Evolutionary conservation across 2,329 filamentous ascomycete genomes (phyloP).

Genomic region (Curvularia hawaiiensis): DNA sequence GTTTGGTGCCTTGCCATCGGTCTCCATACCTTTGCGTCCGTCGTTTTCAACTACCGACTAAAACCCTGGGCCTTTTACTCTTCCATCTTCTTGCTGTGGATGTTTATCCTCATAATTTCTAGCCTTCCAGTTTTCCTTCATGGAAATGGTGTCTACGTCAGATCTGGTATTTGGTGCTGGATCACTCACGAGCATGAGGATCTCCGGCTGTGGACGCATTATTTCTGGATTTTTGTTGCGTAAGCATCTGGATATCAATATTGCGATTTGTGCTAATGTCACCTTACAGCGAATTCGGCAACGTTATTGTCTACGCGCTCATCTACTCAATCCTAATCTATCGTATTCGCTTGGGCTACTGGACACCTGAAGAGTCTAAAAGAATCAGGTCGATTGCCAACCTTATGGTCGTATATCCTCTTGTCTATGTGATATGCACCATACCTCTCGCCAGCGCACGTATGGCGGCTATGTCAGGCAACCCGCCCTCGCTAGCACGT

Average conservation of each 20-base stretch:
- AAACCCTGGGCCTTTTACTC: slow-evolving; percentile 58
- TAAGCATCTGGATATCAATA: slow-evolving; percentile 7
- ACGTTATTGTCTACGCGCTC: slow-evolving; percentile 56
- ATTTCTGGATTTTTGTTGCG: slow-evolving; percentile 67
- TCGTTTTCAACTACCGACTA: slow-evolving; percentile 62
- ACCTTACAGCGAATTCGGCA: slow-evolving; percentile 52
- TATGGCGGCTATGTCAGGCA: slow-evolving; percentile 65
- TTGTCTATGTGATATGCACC: slow-evolving; percentile 73
- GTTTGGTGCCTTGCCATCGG: slow-evolving; percentile 71
- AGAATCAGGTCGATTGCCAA: slow-evolving; percentile 52
- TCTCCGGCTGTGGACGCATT: slow-evolving; percentile 66
- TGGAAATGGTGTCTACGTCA: slow-evolving; percentile 60
- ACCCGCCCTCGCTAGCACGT: slow-evolving; percentile 51
- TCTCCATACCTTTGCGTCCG: slow-evolving; percentile 67
- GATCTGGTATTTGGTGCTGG: slow-evolving; percentile 72
- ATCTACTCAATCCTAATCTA: slow-evolving; percentile 49
- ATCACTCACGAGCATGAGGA: slow-evolving; percentile 60
- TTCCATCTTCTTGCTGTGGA: slow-evolving; percentile 59
- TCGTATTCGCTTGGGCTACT: slow-evolving; percentile 47
- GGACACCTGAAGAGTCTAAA: slow-evolving; percentile 38
- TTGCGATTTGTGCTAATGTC: slow-evolving; percentile 5
- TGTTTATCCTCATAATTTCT: slow-evolving; percentile 63
- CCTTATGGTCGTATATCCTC: slow-evolving; percentile 69
- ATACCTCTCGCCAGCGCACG: slow-evolving; percentile 68
- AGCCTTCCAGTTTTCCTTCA: slow-evolving; percentile 57